Evolutionary conservation across 257 asterid genomes (phyloP).

Genomic region (Knoxia roxburghii): DNA sequence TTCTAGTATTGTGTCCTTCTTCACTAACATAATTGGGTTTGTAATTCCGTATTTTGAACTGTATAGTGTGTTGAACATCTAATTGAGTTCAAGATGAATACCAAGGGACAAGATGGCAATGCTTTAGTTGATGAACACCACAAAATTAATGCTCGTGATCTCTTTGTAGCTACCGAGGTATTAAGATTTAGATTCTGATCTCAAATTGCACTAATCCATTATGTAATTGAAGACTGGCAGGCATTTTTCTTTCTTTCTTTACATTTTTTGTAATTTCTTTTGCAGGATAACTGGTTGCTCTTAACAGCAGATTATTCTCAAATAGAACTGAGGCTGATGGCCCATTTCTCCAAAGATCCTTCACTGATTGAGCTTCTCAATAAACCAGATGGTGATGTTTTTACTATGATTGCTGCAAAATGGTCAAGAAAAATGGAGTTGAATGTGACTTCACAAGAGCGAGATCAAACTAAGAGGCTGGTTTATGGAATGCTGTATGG

Average conservation of each 20-base stretch:
- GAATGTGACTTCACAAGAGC: conserved; percentile 61
- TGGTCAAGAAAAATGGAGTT: conserved; percentile 73
- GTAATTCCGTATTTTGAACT: conserved; percentile 7
- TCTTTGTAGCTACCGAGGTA: conserved; percentile 89
- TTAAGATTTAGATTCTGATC: conserved; percentile 17
- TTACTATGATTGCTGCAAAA: conserved; percentile 86
- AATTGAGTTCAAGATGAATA: conserved; percentile 66
- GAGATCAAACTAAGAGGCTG: conserved; percentile 83
- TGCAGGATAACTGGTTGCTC: conserved; percentile 89
- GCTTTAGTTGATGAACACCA: conserved; percentile 32
- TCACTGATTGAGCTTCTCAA: conserved; percentile 62
- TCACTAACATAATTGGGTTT: not conserved
- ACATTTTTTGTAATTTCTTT: conserved; percentile 22
- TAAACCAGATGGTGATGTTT: conserved; percentile 66
- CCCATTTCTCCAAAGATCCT: conserved; percentile 87
- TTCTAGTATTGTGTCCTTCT: conserved; percentile 12
- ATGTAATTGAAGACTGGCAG: conserved; percentile 10
- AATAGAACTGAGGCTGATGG: conserved; percentile 95
- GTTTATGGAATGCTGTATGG: conserved; percentile 91
- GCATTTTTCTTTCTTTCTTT: conserved; percentile 9
- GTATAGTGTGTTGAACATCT: conserved; percentile 81
- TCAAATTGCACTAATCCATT: conserved; percentile 12
- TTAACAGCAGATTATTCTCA: conserved; percentile 93
- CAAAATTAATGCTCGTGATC: conserved; percentile 83
- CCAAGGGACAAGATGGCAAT: conserved; percentile 29